Base-by-base conservation (phyloP, 805 yeast species). In the Barnettozyma salicaria region DNA sequence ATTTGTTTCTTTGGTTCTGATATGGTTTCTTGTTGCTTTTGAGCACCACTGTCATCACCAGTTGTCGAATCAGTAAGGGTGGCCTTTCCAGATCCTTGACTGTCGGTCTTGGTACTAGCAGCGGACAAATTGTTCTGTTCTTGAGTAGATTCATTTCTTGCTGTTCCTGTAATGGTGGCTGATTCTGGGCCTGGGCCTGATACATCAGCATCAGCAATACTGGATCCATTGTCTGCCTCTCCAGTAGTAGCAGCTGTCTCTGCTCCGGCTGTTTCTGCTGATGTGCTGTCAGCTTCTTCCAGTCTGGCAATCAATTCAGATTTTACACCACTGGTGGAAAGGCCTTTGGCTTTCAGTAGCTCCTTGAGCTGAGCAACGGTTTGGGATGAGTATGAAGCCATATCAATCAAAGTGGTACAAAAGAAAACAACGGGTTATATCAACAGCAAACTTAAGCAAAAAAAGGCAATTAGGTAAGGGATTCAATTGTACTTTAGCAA, bases 361-460 rank as follows among this genome's bases (percentile, higher is more conserved):
- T 83, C 95, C 58, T 85, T 89, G 59, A 90, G 71, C 65, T 88
- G 95, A 14, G 80, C 78, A 35, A 88, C 96, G 3, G 89, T 80
- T 45, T 75, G 70, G n/a, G 78, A 53, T n/a, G 75, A 55, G 56
- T 78, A 80, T 9, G 41, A 17, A 12, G 43, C n/a, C 49, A 42
- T 45, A 6, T 18, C n/a, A n/a, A n/a, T n/a, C n/a, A n/a, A n/a
- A n/a, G n/a, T n/a, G n/a, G n/a, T n/a, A n/a, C n/a, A n/a, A n/a
- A n/a, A n/a, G n/a, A n/a, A n/a, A n/a, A n/a, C n/a, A n/a, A n/a
- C n/a, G n/a, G n/a, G n/a, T n/a, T n/a, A n/a, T n/a, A n/a, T n/a
- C n/a, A n/a, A n/a, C n/a, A n/a, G n/a, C n/a, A n/a, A n/a, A n/a
- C n/a, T n/a, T n/a, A n/a, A n/a, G n/a, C n/a, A n/a, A n/a, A n/a